phyloP scores from a whole-genome alignment of 2,329 filamentous ascomycete species.

The Fusarium xylarioides region DNA sequence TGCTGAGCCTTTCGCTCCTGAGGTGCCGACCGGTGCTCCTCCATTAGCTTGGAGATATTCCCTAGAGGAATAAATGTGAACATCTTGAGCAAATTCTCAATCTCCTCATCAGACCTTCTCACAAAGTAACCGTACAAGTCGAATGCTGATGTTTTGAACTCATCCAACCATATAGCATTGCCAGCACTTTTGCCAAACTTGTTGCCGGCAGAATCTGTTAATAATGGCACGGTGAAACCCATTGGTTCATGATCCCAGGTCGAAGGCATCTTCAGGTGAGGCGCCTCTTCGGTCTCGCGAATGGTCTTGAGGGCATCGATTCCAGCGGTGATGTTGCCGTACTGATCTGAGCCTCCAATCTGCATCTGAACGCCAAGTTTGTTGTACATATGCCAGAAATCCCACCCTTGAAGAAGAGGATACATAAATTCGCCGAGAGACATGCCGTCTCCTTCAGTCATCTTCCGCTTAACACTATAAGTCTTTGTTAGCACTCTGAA shows the following conservation, averaged over 20 bases:
- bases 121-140: slow-evolving; percentile 94
- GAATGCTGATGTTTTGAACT: slow-evolving; percentile 80
- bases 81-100: slow-evolving; percentile 83
- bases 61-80: slow-evolving; percentile 86
- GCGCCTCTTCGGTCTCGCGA: slow-evolving; percentile 64
- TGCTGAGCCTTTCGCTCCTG: slow-evolving; percentile 83
- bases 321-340: slow-evolving; percentile 92
- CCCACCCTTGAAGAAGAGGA: slow-evolving; percentile 92
- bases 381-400: slow-evolving; percentile 89
- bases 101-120: slow-evolving; percentile 80
- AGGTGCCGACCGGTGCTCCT: slow-evolving; percentile 72
- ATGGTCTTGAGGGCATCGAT: slow-evolving; percentile 85
- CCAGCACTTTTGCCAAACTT: slow-evolving; percentile 97
- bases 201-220: slow-evolving; percentile 84
- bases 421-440: slow-evolving; percentile 94
- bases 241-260: slow-evolving; percentile 68
- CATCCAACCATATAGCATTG: slow-evolving; percentile 93
- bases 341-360: slow-evolving; percentile 95
- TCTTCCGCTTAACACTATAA: slow-evolving; percentile 75
- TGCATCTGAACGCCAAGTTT: slow-evolving; percentile 79
- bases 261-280: slow-evolving; percentile 49
- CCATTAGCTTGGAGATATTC: slow-evolving; percentile 74
- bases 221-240: slow-evolving; percentile 88
- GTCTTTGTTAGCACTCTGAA: slow-evolving; percentile 31
- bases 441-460: slow-evolving; percentile 90